phyloP scores from a whole-genome alignment of 2,329 filamentous ascomycete species.

The Raffaelea arxii region DNA sequence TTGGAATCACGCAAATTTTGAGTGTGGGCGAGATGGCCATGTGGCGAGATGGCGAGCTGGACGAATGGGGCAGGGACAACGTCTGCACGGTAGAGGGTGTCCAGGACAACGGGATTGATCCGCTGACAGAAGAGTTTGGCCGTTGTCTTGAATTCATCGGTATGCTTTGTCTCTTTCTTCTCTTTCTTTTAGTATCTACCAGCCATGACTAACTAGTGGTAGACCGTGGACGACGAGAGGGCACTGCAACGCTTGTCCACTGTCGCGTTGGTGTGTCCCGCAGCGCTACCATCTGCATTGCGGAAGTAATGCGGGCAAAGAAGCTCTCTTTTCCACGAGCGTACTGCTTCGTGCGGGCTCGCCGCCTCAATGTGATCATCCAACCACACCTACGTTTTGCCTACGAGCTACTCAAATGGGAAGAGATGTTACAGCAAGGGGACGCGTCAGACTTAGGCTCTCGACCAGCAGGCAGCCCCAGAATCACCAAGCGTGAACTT shows the following conservation, averaged over 20 bases:
- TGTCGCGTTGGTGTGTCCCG: slow-evolving; percentile 93
- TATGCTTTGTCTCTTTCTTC: slow-evolving; percentile 27
- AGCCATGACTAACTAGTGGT: not conserved
- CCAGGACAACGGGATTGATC: slow-evolving; percentile 95
- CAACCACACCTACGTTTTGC: slow-evolving; percentile 92
- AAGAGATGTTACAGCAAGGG: slow-evolving; percentile 58
- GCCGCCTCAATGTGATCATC: slow-evolving; percentile 93
- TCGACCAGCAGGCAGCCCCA: too few relatives aligned
- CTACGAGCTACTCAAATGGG: slow-evolving; percentile 94
- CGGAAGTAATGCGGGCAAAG: slow-evolving; percentile 86
- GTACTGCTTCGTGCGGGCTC: slow-evolving; percentile 91
- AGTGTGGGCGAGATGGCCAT: slow-evolving; percentile 84
- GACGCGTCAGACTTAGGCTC: not conserved
- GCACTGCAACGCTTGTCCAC: slow-evolving; percentile 84
- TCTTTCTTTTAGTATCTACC: slow-evolving; percentile 5
- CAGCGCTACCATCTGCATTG: slow-evolving; percentile 95
- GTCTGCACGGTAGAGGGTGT: slow-evolving; percentile 74
- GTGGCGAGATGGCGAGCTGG: slow-evolving; percentile 64
- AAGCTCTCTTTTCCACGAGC: slow-evolving; percentile 79
- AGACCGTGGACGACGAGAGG: slow-evolving; percentile 71
- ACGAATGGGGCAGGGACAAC: slow-evolving; percentile 68
- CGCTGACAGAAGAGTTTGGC: slow-evolving; percentile 75
- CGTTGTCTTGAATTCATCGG: slow-evolving; percentile 86
- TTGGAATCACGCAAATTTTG: slow-evolving; percentile 80
- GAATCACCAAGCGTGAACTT: slow-evolving; percentile 60